Evolutionary conservation across 257 asterid species (phyloP), one percentile per base, ranked within the genome.

Genomic region (Nicotiana knightiana): DNA sequence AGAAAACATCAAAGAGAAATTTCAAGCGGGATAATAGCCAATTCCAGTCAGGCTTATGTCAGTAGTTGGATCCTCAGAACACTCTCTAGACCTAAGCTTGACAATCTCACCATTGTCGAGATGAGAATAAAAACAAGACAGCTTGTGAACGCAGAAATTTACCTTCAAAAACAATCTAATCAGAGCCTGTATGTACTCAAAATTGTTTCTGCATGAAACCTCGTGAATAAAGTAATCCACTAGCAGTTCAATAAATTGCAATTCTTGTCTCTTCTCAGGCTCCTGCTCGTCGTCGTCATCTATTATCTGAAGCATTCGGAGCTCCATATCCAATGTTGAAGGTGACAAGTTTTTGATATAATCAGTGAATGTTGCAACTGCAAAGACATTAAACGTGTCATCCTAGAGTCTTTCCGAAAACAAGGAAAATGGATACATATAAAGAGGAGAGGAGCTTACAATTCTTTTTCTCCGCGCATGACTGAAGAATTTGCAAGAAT

Each of bases 141-240:
- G 35, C 78, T 46, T 24, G 37, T 71, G 21, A 46, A 24, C 13
- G 2, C 46, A 13, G 61, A 33, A 17, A n/a, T 33, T 64, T 90
- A 93, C 99, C 99, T 90, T 93, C 77, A 93, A 88, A 87, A 95
- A 95, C 85, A 93, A 87, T 82, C 94, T 88, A 87, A 92, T 85
- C 64, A 93, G 81, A 68, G 97, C 97, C 83, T 95, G 99, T 81
- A 93, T 83, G 57, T 90, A 95, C 90, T 95, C 97, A 16, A 92
- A 93, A 84, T 95, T 93, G 87, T 88, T 92, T 85, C 94, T 86
- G 87, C 94, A 71, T 51, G 92, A 88, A 79, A 88, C 70, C 87
- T 95, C 97, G 30, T 90, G 90, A 65, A 90, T 88, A 81, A 95
- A 93, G 85, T 90, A 93, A 81, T 95, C 97, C 87, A 95, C 78